These are phyloP conservation scores for Fusarium sp. DNA, from an alignment of 2,329 filamentous ascomycete species.

Conservation along the genomic window DNA sequence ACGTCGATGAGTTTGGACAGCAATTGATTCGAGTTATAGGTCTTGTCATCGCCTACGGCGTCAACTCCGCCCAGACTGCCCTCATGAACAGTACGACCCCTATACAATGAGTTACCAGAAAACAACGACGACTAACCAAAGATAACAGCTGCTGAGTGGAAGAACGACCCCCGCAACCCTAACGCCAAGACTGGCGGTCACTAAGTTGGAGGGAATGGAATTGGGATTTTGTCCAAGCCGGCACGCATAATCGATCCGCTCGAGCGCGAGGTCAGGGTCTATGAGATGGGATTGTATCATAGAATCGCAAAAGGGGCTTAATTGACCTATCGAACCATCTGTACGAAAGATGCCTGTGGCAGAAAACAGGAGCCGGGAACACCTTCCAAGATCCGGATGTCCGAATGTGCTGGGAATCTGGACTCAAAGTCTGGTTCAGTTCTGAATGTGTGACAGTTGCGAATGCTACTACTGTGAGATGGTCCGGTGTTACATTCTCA, in stretches of 20 bases:
- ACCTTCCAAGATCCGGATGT: conserved; percentile 5
- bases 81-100: conserved; percentile 79
- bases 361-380: conserved; percentile 8
- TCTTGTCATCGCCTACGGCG: conserved; percentile 88
- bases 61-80: conserved; percentile 85
- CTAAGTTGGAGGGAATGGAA: conserved; percentile 54
- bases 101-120: conserved; percentile 4
- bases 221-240: conserved; percentile 43
- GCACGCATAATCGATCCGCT: conserved; percentile 49
- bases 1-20: conserved; percentile 33
- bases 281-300: conserved; percentile 60
- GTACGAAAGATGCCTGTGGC: conserved; percentile 12
- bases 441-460: conserved; percentile 1
- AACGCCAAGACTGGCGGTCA: conserved; percentile 65
- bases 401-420: conserved; percentile 12
- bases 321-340: conserved; percentile 53
- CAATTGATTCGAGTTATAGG: conserved; percentile 66
- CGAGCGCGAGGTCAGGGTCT: conserved; percentile 42
- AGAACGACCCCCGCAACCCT: conserved; percentile 96
- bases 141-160: conserved; percentile 86
- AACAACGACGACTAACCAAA: conserved; percentile 47
- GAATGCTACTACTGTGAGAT: not conserved
- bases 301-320: conserved; percentile 56
- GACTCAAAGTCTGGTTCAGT: not conserved
- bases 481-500: not conserved